Evolutionary conservation across 192 early-diverging fungal genomes (phyloP).

Genomic region (Coemansia sp.): DNA sequence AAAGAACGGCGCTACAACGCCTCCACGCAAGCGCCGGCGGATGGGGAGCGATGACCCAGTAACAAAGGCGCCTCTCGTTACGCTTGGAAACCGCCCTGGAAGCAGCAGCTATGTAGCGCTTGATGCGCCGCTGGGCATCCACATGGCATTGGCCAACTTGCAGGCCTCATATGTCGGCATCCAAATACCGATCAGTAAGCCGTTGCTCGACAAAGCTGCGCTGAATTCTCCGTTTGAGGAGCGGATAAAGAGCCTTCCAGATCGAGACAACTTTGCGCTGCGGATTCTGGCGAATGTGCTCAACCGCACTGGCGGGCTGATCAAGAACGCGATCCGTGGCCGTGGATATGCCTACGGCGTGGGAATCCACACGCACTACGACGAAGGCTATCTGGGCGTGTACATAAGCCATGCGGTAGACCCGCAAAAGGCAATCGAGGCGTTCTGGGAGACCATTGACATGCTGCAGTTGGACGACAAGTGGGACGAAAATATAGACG

Average conservation of each 20-base stretch:
- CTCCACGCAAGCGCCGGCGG: slow-evolving; percentile 32
- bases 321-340: slow-evolving; percentile 80
- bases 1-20: not conserved
- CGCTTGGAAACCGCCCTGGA: slow-evolving; percentile 7
- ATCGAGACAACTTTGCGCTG: slow-evolving; percentile 30
- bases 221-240: slow-evolving; percentile 6
- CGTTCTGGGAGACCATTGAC: slow-evolving; percentile 42
- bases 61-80: not conserved
- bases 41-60: not conserved
- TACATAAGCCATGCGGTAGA: slow-evolving; percentile 49
- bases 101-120: slow-evolving; percentile 20
- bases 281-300: slow-evolving; percentile 62
- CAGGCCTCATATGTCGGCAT: slow-evolving; percentile 47
- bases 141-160: slow-evolving; percentile 22
- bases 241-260: slow-evolving; percentile 32
- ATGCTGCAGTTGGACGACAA: slow-evolving; percentile 14
- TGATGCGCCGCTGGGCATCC: slow-evolving; percentile 26
- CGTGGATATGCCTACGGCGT: slow-evolving; percentile 74
- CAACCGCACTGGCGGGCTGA: slow-evolving; percentile 72
- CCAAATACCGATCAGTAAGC: slow-evolving; percentile 24
- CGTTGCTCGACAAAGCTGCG: slow-evolving; percentile 1
- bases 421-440: slow-evolving; percentile 34
- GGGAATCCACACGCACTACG: slow-evolving; percentile 23
- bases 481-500: slow-evolving; percentile 33
- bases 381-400: slow-evolving; percentile 34